Base-by-base conservation (phyloP, 768 basidiomycete genomes). In the Chlorophyllum brunneum region DNA sequence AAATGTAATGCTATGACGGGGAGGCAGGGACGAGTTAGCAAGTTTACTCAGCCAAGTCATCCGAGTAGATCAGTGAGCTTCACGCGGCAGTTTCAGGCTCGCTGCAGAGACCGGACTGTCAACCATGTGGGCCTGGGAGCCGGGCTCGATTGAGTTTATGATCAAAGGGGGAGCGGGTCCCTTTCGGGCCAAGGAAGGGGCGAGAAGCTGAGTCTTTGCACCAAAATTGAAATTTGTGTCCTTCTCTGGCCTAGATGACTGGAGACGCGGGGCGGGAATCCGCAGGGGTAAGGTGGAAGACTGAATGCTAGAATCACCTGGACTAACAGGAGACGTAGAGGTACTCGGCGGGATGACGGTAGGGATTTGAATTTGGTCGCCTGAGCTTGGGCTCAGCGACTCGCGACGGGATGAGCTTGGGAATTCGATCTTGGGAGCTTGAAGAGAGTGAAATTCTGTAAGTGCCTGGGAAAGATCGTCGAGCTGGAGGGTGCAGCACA, bases 401-500 rank as follows among this genome's bases (percentile, higher is more conserved):
- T 30, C 37, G 38, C 63, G 66, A 26, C 66, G 61, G 40, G 67
- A 62, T 15, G 69, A 59, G 22, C 65, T 61, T 3, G 67, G 59
- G 48, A 75, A 71, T 22, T 75, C 69, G n/a, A 77, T 65, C 39
- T 68, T 70, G 4, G 77, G 78, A 7, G 70, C 69, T 61, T 74
- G 72, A 31, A 79, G 67, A 6, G 73, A 68, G 57, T 80, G 78
- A 56, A 81, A 80, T 45, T 75, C 70, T 11, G 73, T 73, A 20
- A 80, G 66, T 1, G 76, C 72, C 55, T 69, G 70, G 2, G 78
- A 78, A 3, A 87, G 71, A 18, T 82, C 77, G 58, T 80, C 82
- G 24, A 87, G 69, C 85, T 86, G 57, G 34, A 23, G 24, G 26
- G n/a, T n/a, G n/a, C 47, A 51, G n/a, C 26, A 51, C 51, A 51